Evolutionary conservation across 495 filamentous ascomycete species (phyloP).

Genomic region (Penicillium malachiteum): DNA sequence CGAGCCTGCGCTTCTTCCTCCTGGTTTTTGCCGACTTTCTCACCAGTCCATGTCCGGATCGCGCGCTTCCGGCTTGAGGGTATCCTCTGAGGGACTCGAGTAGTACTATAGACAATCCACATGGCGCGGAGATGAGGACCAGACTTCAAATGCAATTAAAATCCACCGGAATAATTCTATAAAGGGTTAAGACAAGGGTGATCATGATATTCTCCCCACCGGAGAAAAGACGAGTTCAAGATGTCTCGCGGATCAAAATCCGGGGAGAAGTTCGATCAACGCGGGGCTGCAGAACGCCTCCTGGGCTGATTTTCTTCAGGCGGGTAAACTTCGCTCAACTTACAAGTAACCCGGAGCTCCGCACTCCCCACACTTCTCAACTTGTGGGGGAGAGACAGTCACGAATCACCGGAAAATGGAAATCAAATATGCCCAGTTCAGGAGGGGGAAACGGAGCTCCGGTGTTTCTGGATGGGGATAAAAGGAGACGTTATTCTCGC

Average conservation of each 20-base stretch:
- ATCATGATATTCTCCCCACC: conserved; percentile 1
- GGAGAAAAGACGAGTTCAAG: background rate
- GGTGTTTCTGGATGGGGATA: background rate
- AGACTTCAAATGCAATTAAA: too few species aligned
- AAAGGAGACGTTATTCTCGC: background rate
- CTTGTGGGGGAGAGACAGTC: too few species aligned
- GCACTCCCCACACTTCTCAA: too few species aligned
- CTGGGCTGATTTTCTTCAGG: background rate
- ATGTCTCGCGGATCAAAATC: background rate
- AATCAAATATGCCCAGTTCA: background rate
- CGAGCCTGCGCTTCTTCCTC: too few species aligned
- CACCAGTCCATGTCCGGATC: too few species aligned
- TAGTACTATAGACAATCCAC: too few species aligned
- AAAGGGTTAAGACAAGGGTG: background rate
- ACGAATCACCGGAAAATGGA: background rate
- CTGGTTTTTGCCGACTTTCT: too few species aligned
- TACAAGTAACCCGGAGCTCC: conserved; percentile 6
- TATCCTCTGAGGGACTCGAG: too few species aligned
- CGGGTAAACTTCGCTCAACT: background rate
- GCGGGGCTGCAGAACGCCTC: conserved; percentile 1
- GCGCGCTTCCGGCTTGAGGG: too few species aligned
- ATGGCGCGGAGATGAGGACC: too few species aligned
- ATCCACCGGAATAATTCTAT: conserved; percentile 14
- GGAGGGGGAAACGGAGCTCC: background rate
- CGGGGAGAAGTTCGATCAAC: background rate